Evolutionary conservation across 768 basidiomycete genomes (phyloP).

Genomic region (Lactifluus echinatus): DNA sequence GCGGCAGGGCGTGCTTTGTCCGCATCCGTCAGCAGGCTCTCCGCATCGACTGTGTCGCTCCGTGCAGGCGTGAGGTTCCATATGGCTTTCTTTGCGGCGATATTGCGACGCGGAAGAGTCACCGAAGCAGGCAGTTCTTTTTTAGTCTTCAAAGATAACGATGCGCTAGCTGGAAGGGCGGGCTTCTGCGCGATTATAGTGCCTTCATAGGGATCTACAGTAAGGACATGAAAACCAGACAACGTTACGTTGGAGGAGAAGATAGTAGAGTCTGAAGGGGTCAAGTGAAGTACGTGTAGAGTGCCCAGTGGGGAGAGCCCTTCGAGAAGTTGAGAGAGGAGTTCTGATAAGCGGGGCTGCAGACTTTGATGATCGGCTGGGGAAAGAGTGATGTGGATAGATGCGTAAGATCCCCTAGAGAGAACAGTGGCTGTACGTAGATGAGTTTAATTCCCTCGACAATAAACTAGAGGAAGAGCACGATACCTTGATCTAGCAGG

Average conservation of each 20-base stretch:
- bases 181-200: conserved; percentile 68
- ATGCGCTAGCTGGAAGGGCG: conserved; percentile 32
- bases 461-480: conserved; percentile 5
- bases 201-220: conserved; percentile 31
- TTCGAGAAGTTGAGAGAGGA: conserved; percentile 52
- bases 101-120: conserved; percentile 42
- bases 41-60: conserved; percentile 71
- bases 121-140: conserved; percentile 5
- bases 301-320: conserved; percentile 62
- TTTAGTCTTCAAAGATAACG: conserved; percentile 36
- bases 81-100: conserved; percentile 77
- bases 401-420: conserved; percentile 45
- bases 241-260: conserved; percentile 54
- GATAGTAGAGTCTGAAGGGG: conserved; percentile 31
- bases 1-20: conserved; percentile 74
- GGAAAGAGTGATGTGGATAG: conserved; percentile 61
- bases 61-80: conserved; percentile 74
- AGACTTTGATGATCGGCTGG: conserved; percentile 53
- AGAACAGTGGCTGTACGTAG: conserved; percentile 46
- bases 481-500: conserved; percentile 67
- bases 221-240: conserved; percentile 56
- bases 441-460: neutral
- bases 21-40: conserved; percentile 71
- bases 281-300: conserved; percentile 53
- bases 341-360: conserved; percentile 39